These are phyloP conservation scores for Panellus pusillus DNA, from an alignment of 768 basidiomycete species.

Conservation along the genomic window DNA sequence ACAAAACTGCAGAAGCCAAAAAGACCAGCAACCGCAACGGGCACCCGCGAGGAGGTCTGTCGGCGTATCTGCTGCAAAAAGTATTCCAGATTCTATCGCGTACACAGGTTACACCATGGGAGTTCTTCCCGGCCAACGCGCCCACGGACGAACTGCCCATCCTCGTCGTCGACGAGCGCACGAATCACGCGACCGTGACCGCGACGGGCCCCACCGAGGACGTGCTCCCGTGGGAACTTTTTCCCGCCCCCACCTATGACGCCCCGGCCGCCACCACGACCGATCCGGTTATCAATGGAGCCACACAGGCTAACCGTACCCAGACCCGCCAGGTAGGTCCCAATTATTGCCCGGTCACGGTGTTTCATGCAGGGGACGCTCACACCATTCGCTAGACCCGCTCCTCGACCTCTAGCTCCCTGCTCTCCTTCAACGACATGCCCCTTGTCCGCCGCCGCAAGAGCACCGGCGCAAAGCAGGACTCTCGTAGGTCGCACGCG, in stretches of 20 bases:
- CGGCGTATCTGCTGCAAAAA: neutral
- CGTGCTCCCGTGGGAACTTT: constrained; percentile 38
- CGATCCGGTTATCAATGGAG: constrained; percentile 10
- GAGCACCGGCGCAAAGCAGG: constrained; percentile 31
- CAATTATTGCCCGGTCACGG: too few relatives aligned
- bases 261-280: constrained; percentile 18
- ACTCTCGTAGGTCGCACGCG: constrained; percentile 3
- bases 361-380: neutral
- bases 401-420: constrained; percentile 8
- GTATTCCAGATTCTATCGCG: neutral
- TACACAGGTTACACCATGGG: constrained; percentile 25
- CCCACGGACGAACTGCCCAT: neutral
- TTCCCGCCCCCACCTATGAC: constrained; percentile 26
- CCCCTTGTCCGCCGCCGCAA: constrained; percentile 34
- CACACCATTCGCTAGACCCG: constrained; percentile 3
- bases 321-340: constrained; percentile 8
- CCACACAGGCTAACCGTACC: constrained; percentile 14
- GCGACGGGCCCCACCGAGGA: constrained; percentile 30
- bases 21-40: constrained; percentile 28
- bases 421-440: constrained; percentile 18
- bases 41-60: constrained; percentile 34
- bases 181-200: constrained; percentile 4
- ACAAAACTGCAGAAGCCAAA: constrained; percentile 13
- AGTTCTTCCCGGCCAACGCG: constrained; percentile 27
- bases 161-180: constrained; percentile 1